A percentile compares a stretch with the other conserved stretches of the same genome.
Conservation (phyloP, 257 asterid species). For the Plectranthus barbatus region DNA sequence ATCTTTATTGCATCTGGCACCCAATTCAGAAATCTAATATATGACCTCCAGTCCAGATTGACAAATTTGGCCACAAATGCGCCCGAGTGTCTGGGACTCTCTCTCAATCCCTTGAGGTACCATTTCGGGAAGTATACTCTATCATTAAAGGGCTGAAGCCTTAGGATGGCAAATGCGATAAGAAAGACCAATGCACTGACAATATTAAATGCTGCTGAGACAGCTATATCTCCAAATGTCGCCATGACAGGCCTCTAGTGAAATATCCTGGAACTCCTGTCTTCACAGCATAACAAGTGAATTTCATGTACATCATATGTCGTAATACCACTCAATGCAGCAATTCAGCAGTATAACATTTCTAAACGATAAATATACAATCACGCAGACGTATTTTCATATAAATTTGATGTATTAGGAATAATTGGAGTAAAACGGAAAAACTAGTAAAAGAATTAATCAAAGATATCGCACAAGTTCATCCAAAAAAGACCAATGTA, state of each 20-base stretch:
- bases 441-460: not conserved
- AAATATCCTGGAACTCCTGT: conserved; percentile 24
- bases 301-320: conserved; percentile 4
- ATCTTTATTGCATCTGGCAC: conserved; percentile 83
- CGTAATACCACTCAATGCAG: not conserved
- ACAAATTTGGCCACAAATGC: conserved; percentile 57
- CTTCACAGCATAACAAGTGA: conserved; percentile 7
- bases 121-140: conserved; percentile 95
- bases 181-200: conserved; percentile 69
- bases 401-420: not conserved
- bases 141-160: conserved; percentile 90
- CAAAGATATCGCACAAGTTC: not conserved
- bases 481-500: not conserved
- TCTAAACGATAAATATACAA: not conserved
- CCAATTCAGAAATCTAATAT: conserved; percentile 77
- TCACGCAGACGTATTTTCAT: not conserved
- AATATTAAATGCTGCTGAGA: conserved; percentile 72
- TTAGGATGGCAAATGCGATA: conserved; percentile 74
- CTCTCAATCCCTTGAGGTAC: conserved; percentile 83
- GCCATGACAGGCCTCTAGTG: conserved; percentile 50
- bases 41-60: conserved; percentile 74
- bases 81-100: conserved; percentile 65
- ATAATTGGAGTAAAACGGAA: not conserved
- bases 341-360: not conserved
- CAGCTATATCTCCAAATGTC: conserved; percentile 62